phyloP scores from a whole-genome alignment of 1,284 basidiomycete genomes.

The Papiliotrema terrestris region DNA sequence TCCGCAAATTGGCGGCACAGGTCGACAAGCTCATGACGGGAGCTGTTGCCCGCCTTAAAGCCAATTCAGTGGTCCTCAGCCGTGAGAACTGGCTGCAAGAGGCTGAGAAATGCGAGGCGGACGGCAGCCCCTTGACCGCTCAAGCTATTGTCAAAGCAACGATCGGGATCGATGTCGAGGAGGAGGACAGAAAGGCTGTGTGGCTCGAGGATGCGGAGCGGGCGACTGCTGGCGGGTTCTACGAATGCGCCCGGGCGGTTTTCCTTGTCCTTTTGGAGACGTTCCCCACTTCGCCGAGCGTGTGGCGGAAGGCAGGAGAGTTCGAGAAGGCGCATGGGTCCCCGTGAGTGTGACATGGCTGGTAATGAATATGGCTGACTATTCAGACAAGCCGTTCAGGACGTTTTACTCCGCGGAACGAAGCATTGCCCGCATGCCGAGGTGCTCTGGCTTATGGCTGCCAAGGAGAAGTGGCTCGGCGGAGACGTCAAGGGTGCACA shows the following conservation, averaged over 20 bases:
- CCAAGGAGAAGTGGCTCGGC: slow-evolving; percentile 88
- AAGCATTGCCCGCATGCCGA: slow-evolving; percentile 90
- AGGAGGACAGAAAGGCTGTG: slow-evolving; percentile 82
- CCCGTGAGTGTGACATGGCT: slow-evolving; percentile 51
- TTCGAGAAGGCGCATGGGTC: slow-evolving; percentile 87
- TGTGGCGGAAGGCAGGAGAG: slow-evolving; percentile 89
- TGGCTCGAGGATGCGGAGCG: slow-evolving; percentile 91
- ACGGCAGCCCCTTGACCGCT: slow-evolving; percentile 79
- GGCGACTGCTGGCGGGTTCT: slow-evolving; percentile 68
- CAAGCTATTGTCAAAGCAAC: slow-evolving; percentile 96
- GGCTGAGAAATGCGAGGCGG: slow-evolving; percentile 84
- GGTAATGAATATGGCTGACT: background rate
- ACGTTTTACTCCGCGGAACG: slow-evolving; percentile 76
- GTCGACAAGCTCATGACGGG: slow-evolving; percentile 85
- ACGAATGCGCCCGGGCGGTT: slow-evolving; percentile 81
- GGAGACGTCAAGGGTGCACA: slow-evolving; percentile 85
- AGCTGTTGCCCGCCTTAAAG: slow-evolving; percentile 72
- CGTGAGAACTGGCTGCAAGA: slow-evolving; percentile 96
- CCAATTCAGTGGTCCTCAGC: slow-evolving; percentile 81
- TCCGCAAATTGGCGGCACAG: slow-evolving; percentile 55
- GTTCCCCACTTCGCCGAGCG: slow-evolving; percentile 74
- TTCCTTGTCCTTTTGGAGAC: slow-evolving; percentile 84
- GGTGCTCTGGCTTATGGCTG: slow-evolving; percentile 93
- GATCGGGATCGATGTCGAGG: slow-evolving; percentile 89
- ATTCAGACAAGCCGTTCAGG: slow-evolving; percentile 70